Conservation (phyloP, 1,139 yeast genomes). For the Pichia sp. region DNA sequence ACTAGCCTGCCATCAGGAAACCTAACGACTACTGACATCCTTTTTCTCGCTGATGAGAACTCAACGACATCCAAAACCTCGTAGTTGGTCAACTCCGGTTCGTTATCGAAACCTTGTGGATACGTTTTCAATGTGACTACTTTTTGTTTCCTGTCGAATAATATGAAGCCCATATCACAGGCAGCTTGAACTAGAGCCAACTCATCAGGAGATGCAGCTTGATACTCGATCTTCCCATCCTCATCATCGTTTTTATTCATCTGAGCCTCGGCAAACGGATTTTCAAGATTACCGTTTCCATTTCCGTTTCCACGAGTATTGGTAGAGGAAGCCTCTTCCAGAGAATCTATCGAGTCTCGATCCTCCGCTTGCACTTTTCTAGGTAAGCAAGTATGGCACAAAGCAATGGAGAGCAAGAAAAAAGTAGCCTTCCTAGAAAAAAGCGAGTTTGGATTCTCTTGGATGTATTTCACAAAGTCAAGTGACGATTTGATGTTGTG, state of each 20-base stretch:
- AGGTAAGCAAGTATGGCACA: conserved; percentile 90
- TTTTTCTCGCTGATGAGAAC: conserved; percentile 80
- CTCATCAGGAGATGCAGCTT: conserved; percentile 96
- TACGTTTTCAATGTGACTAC: conserved; percentile 66
- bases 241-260: conserved; percentile 36
- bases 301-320: too few relatives aligned
- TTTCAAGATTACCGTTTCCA: conserved; percentile 15
- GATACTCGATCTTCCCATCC: conserved; percentile 63
- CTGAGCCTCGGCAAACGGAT: conserved; percentile 33
- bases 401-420: conserved; percentile 74
- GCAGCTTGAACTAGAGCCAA: conserved; percentile 92
- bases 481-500: conserved; percentile 44
- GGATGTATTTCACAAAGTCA: conserved; percentile 65
- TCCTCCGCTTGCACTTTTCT: conserved; percentile 34
- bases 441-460: conserved; percentile 62
- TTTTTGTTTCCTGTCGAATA: conserved; percentile 61
- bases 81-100: conserved; percentile 63
- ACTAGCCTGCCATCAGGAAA: conserved; percentile 80
- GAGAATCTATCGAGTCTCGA: conserved; percentile 22
- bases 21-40: conserved; percentile 85
- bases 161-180: conserved; percentile 84
- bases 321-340: conserved; percentile 1
- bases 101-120: conserved; percentile 72
- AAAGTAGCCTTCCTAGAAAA: conserved; percentile 74
- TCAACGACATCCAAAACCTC: conserved; percentile 77